Conservation (phyloP, 2,329 filamentous ascomycete species). For the Didymella sp. region DNA sequence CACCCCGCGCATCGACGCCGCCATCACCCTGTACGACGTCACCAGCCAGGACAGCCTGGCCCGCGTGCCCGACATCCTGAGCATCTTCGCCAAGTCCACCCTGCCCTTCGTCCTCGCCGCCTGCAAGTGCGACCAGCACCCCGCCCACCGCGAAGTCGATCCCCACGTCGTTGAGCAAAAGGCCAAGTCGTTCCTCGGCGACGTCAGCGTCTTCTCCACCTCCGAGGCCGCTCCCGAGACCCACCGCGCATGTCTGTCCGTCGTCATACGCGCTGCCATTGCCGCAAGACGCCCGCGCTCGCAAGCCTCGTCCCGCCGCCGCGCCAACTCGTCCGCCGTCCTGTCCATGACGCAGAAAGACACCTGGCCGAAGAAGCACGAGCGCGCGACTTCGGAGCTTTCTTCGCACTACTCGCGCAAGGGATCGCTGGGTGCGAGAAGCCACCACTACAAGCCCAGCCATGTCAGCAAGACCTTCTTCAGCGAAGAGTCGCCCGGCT, state of each 20-base stretch:
- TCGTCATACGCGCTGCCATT: slow-evolving; percentile 76
- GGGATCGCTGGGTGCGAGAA: slow-evolving; percentile 38
- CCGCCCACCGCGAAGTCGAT: slow-evolving; percentile 73
- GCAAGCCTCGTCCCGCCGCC: slow-evolving; percentile 49
- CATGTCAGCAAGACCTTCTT: slow-evolving; percentile 65
- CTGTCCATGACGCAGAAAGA: slow-evolving; percentile 51
- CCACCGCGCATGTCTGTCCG: slow-evolving; percentile 76
- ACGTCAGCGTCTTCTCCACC: slow-evolving; percentile 73
- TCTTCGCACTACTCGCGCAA: slow-evolving; percentile 46
- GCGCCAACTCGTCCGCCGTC: slow-evolving; percentile 56
- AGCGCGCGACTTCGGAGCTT: slow-evolving; percentile 57
- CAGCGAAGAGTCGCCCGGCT: slow-evolving; percentile 74
- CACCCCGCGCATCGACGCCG: slow-evolving; percentile 80
- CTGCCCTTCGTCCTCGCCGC: slow-evolving; percentile 83
- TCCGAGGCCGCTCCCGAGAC: slow-evolving; percentile 74
- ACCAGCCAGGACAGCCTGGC: slow-evolving; percentile 77
- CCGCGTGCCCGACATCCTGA: slow-evolving; percentile 75
- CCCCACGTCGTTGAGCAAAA: slow-evolving; percentile 69
- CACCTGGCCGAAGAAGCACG: slow-evolving; percentile 50
- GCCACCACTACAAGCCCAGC: slow-evolving; percentile 47
- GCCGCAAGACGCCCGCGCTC: slow-evolving; percentile 63
- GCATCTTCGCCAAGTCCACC: slow-evolving; percentile 73
- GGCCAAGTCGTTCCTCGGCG: slow-evolving; percentile 68
- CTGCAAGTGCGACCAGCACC: slow-evolving; percentile 85
- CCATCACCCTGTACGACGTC: slow-evolving; percentile 86